phyloP scores from a whole-genome alignment of 345 rosid species.

The Raphanus raphanistrum region DNA sequence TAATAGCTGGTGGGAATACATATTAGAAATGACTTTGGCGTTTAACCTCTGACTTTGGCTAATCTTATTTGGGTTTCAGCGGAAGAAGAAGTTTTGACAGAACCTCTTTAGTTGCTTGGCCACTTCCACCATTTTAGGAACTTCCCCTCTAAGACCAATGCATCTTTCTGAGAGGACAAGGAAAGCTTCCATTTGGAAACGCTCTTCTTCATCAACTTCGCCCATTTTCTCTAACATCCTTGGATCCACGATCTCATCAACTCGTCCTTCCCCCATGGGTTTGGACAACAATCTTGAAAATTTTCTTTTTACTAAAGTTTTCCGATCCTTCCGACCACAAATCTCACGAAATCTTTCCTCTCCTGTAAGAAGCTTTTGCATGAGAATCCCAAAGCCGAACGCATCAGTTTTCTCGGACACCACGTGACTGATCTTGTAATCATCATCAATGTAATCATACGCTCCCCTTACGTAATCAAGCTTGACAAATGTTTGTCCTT shows the following conservation, averaged over 20 bases:
- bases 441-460: background rate
- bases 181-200: background rate
- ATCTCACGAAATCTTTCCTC: background rate
- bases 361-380: conserved; percentile 7
- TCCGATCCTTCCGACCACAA: background rate
- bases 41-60: too few relatives aligned
- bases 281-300: background rate
- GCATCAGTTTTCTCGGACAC: background rate
- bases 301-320: background rate
- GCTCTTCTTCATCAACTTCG: background rate
- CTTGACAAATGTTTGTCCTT: conserved; percentile 6
- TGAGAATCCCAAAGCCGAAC: conserved; percentile 3
- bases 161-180: conserved; percentile 2
- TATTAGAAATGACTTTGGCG: too few relatives aligned
- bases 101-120: background rate
- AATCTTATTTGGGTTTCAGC: too few relatives aligned
- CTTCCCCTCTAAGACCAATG: conserved; percentile 15
- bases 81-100: too few relatives aligned
- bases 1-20: too few relatives aligned
- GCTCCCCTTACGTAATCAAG: background rate
- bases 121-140: conserved; percentile 2
- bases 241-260: conserved; percentile 1
- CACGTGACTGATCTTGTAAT: background rate
- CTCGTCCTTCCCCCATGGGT: background rate
- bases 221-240: background rate